phyloP scores from a whole-genome alignment of 1,284 basidiomycete genomes.

The Fomitiporia mediterranea region DNA sequence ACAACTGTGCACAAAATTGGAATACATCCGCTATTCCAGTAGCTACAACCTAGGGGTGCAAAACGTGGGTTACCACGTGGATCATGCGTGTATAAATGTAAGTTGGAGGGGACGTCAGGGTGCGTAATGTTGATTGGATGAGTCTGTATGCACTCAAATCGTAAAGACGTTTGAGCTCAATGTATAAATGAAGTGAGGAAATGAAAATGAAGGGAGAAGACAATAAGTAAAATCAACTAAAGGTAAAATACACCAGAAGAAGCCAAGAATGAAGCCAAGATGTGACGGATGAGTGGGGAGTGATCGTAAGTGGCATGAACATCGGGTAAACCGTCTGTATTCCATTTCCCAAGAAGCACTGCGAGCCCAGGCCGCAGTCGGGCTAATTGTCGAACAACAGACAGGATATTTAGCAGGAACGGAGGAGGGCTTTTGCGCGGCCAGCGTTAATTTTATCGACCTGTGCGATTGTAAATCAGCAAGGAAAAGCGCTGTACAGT shows the following conservation, averaged over 20 bases:
- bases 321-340: too few relatives aligned
- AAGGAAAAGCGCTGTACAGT: conserved; percentile 1
- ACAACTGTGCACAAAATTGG: too few relatives aligned
- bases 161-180: neutral
- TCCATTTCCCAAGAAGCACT: too few relatives aligned
- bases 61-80: too few relatives aligned
- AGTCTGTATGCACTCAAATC: too few relatives aligned
- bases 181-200: neutral
- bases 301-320: neutral
- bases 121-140: too few relatives aligned
- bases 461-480: conserved; percentile 25
- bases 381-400: neutral
- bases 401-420: conserved; percentile 32
- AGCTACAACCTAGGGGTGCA: too few relatives aligned
- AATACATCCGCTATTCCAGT: too few relatives aligned
- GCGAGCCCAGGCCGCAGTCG: too few relatives aligned
- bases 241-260: neutral
- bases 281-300: too few relatives aligned
- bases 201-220: neutral
- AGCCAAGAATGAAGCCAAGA: neutral
- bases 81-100: too few relatives aligned
- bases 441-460: conserved; percentile 42
- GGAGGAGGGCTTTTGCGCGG: conserved; percentile 41
- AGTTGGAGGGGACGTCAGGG: too few relatives aligned
- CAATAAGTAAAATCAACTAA: neutral